These are phyloP conservation scores for Rhodotorula graminis DNA, from an alignment of 768 basidiomycete genomes.

Conservation along the genomic window DNA sequence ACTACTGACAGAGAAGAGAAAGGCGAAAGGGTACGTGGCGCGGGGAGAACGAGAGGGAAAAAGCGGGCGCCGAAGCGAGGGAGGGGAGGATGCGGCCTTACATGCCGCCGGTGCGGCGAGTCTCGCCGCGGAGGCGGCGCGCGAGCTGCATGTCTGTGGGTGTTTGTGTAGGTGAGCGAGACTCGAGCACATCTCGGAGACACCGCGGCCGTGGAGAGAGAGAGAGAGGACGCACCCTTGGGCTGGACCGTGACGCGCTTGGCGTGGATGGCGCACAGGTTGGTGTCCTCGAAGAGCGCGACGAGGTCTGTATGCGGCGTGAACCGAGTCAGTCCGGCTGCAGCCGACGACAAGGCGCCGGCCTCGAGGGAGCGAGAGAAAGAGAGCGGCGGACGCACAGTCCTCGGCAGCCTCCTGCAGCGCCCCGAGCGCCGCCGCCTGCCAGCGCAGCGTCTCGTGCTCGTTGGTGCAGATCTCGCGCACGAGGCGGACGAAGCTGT, in stretches of 20 bases:
- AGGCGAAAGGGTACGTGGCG: no score
- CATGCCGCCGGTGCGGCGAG: no score
- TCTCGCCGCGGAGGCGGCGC: conserved; percentile 3
- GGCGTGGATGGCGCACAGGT: conserved; percentile 38
- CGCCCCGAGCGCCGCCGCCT: conserved; percentile 53
- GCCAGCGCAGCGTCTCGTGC: conserved; percentile 55
- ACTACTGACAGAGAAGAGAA: no score
- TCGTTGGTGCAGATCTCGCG: conserved; percentile 73
- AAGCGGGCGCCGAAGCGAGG: neutral
- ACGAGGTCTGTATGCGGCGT: neutral
- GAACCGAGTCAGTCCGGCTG: no score
- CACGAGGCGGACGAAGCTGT: conserved; percentile 60
- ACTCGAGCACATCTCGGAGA: no score
- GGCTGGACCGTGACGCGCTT: conserved; percentile 41
- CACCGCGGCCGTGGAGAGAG: neutral
- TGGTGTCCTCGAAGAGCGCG: conserved; percentile 18
- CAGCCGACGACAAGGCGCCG: no score
- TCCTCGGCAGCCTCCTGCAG: conserved; percentile 56
- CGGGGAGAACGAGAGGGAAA: neutral
- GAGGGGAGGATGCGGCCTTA: neutral
- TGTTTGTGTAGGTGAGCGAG: neutral
- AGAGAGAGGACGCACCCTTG: neutral
- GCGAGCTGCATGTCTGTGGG: conserved; percentile 1
- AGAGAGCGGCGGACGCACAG: conserved; percentile 48
- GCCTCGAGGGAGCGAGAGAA: conserved; percentile 41